A percentile compares a stretch with the other conserved stretches of the same genome.
These are phyloP conservation scores for Nitzschia sp. DNA, from an alignment of 108 stramenopile genomes.

Conservation along the genomic window DNA sequence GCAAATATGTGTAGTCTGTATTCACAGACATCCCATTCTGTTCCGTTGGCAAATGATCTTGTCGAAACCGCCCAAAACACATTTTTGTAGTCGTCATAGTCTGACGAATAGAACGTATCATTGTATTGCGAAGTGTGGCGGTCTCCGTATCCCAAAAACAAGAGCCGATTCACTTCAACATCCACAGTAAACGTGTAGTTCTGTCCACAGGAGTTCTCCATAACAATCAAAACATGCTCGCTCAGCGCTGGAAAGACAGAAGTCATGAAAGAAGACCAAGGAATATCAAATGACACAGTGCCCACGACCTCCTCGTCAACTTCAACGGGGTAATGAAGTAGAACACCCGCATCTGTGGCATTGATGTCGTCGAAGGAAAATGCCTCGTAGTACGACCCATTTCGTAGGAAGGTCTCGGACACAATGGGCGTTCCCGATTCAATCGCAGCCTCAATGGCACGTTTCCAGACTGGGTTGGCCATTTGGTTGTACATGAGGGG, in stretches of 20 bases:
- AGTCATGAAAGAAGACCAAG: conserved; percentile 40
- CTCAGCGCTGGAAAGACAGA: conserved; percentile 37
- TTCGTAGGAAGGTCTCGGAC: not conserved
- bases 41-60: not conserved
- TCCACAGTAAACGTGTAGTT: conserved; percentile 41
- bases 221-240: conserved; percentile 49
- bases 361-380: not conserved
- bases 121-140: conserved; percentile 40
- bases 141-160: conserved; percentile 50
- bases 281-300: conserved; percentile 36
- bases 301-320: conserved; percentile 23
- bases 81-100: not conserved
- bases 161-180: conserved; percentile 21
- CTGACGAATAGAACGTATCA: not conserved
- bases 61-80: not conserved
- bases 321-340: not conserved
- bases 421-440: not conserved
- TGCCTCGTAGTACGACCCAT: not conserved
- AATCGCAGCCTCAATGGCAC: not conserved
- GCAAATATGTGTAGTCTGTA: conserved; percentile 52
- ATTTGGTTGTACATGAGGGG: conserved; percentile 2
- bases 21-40: conserved; percentile 25
- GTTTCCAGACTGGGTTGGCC: not conserved
- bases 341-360: not conserved
- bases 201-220: conserved; percentile 39